These are phyloP conservation scores for Casuarina cunninghamiana DNA, from an alignment of 306 rosid genomes.

Conservation along the genomic window DNA sequence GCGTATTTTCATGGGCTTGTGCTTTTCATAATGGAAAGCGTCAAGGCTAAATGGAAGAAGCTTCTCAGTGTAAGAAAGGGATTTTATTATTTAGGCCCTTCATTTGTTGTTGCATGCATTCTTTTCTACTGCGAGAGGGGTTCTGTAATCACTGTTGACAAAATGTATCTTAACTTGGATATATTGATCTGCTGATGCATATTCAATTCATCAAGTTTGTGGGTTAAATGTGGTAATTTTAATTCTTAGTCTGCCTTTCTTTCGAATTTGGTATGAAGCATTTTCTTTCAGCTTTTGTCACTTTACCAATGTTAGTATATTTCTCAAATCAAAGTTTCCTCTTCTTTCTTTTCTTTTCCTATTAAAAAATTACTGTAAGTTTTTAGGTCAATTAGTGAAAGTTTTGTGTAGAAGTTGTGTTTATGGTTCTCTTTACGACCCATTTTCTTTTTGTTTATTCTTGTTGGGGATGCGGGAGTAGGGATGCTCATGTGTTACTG, in stretches of 20 bases:
- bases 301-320: background rate
- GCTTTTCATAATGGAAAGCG: conserved; percentile 48
- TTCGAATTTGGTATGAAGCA: background rate
- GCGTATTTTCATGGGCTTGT: conserved; percentile 47
- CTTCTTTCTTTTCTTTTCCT: background rate
- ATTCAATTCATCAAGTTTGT: background rate
- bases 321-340: background rate
- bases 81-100: conserved; percentile 1
- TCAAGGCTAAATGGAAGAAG: conserved; percentile 51
- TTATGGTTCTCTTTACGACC: background rate
- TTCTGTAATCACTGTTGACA: background rate
- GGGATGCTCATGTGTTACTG: background rate
- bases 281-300: background rate
- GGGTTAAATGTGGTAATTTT: background rate
- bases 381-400: background rate
- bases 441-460: background rate
- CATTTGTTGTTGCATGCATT: background rate
- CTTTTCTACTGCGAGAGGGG: background rate
- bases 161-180: no score
- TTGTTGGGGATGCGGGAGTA: background rate
- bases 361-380: background rate
- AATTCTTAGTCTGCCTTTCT: background rate
- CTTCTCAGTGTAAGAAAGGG: conserved; percentile 60
- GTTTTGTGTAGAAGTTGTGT: background rate
- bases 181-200: background rate